phyloP scores from a whole-genome alignment of 768 basidiomycete genomes.

The Pleurotus tuber-regium region DNA sequence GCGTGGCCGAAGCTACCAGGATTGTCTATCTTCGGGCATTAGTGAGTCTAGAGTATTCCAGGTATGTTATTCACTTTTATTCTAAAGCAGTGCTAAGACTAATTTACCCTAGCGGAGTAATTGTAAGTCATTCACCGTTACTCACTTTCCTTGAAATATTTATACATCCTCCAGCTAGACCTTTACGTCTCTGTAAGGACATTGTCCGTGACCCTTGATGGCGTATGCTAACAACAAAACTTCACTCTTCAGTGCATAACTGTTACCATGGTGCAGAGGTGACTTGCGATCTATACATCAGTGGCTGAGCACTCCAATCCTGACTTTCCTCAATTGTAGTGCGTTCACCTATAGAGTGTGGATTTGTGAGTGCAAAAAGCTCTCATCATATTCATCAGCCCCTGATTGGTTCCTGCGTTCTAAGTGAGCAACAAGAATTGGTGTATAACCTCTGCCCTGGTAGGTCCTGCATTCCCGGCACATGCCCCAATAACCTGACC shows the following conservation, averaged over 20 bases:
- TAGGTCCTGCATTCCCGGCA: neutral
- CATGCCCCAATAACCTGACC: neutral
- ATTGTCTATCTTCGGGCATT: neutral
- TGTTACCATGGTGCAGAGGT: slow-evolving; percentile 7
- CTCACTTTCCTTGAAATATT: neutral
- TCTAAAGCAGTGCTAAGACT: too few relatives aligned
- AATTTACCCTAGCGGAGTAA: too few relatives aligned
- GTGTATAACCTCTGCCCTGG: neutral
- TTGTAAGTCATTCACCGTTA: neutral
- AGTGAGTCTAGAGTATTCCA: neutral
- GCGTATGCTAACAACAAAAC: neutral
- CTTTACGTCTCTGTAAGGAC: slow-evolving; percentile 3
- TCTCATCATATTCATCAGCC: too few relatives aligned
- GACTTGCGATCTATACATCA: neutral
- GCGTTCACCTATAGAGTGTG: slow-evolving; percentile 1
- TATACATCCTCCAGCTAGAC: neutral
- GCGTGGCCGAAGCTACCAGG: neutral
- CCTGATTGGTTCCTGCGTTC: too few relatives aligned
- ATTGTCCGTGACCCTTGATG: neutral
- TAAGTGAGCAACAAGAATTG: slow-evolving; percentile 4
- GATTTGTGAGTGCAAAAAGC: slow-evolving; percentile 2
- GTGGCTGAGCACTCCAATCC: neutral
- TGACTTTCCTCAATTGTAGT: neutral
- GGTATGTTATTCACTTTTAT: neutral
- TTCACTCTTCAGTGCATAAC: slow-evolving; percentile 1